Evolutionary conservation across 2,329 filamentous ascomycete genomes (phyloP).

Genomic region (Pestalotiopsis sp.): DNA sequence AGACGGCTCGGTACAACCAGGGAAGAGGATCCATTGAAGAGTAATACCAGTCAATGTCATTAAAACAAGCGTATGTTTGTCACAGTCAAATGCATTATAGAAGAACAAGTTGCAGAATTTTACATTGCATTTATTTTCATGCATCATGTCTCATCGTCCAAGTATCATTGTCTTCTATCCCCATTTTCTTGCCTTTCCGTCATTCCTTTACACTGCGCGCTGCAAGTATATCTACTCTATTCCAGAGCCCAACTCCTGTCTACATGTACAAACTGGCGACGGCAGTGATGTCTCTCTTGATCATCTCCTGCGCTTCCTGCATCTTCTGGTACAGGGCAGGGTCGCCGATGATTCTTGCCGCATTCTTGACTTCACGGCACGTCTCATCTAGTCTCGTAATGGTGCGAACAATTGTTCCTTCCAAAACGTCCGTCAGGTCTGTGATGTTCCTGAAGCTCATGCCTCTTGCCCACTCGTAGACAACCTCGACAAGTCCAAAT

Average conservation of each 20-base stretch:
- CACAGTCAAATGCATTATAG: conserved; percentile 15
- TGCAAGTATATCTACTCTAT: neutral
- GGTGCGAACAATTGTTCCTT: conserved; percentile 94
- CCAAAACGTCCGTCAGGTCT: conserved; percentile 91
- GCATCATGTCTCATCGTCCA: neutral
- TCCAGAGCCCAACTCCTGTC: conserved; percentile 12
- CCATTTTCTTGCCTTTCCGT: neutral
- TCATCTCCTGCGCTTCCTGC: conserved; percentile 96
- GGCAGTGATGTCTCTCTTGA: conserved; percentile 92
- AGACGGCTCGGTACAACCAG: neutral
- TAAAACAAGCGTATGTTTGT: conserved; percentile 21
- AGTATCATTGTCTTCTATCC: neutral
- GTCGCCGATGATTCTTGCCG: conserved; percentile 92
- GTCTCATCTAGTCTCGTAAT: conserved; percentile 95
- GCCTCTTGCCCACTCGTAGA: conserved; percentile 96
- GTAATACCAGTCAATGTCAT: conserved; percentile 19
- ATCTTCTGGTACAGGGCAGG: conserved; percentile 94
- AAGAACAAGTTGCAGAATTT: neutral
- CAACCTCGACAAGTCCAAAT: conserved; percentile 95
- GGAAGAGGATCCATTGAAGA: neutral
- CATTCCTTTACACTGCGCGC: neutral
- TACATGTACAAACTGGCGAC: conserved; percentile 89
- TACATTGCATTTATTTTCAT: neutral
- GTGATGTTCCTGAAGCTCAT: conserved; percentile 99
- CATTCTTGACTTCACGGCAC: conserved; percentile 96